These are phyloP conservation scores for Aschersonia sp. DNA, from an alignment of 2,329 filamentous ascomycete species.

Conservation along the genomic window DNA sequence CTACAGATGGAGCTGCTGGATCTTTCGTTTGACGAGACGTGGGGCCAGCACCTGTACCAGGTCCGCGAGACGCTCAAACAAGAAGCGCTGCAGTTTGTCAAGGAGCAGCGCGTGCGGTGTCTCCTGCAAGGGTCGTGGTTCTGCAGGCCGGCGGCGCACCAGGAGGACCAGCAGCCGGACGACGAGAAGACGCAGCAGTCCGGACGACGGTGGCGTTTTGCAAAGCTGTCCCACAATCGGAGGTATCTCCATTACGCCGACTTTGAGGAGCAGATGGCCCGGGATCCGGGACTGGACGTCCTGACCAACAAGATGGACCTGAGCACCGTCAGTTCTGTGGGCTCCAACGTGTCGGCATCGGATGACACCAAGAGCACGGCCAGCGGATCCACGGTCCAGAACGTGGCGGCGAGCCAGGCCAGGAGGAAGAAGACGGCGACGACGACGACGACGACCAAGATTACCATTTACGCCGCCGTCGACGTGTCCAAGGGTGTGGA, in stretches of 20 bases:
- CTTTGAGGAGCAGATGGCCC: conserved; percentile 51
- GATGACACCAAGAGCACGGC: conserved; percentile 31
- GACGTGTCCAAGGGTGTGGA: conserved; percentile 20
- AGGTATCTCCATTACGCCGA: conserved; percentile 82
- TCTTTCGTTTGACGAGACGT: conserved; percentile 83
- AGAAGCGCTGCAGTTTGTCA: conserved; percentile 89
- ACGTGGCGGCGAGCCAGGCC: conserved; percentile 6
- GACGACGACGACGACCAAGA: conserved; percentile 52
- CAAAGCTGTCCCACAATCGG: conserved; percentile 79
- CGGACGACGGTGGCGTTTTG: conserved; percentile 57
- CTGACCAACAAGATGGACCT: conserved; percentile 77
- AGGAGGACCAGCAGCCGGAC: conserved; percentile 11
- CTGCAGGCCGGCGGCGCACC: conserved; percentile 28
- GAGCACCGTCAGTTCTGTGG: conserved; percentile 76
- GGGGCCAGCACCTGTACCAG: conserved; percentile 79
- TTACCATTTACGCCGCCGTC: conserved; percentile 57
- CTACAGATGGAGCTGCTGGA: conserved; percentile 90
- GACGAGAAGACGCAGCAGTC: conserved; percentile 17
- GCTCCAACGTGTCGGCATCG: conserved; percentile 73
- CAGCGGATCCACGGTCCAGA: conserved; percentile 27
- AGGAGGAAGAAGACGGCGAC: neutral
- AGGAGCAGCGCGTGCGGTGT: conserved; percentile 87
- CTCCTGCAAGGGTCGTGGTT: conserved; percentile 88
- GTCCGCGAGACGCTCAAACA: conserved; percentile 84
- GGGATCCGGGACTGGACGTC: conserved; percentile 57